Conservation (phyloP, 2,329 filamentous ascomycete species). For the Fusarium denticulatum region DNA sequence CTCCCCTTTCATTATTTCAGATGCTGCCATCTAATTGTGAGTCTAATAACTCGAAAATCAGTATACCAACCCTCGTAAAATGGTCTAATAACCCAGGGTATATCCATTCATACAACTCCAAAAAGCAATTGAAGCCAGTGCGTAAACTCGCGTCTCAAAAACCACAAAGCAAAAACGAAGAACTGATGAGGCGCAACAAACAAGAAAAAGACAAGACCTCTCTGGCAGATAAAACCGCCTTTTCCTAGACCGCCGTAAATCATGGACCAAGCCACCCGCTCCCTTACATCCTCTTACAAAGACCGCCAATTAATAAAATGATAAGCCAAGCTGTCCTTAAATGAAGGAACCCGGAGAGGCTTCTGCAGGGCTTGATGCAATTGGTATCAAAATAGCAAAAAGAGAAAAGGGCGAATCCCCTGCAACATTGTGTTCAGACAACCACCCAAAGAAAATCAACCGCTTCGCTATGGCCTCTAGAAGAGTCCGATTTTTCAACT, state of each 20-base stretch:
- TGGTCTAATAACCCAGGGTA: constrained; percentile 39
- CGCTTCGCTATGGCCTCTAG: constrained; percentile 13
- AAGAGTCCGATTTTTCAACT: constrained; percentile 25
- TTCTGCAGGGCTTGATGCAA: constrained; percentile 8
- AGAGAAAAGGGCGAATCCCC: constrained; percentile 24
- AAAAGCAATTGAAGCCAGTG: not conserved
- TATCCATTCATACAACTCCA: constrained; percentile 14
- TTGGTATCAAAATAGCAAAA: constrained; percentile 37
- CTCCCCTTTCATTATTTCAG: constrained; percentile 3
- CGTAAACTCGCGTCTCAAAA: not conserved
- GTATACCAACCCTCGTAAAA: constrained; percentile 23
- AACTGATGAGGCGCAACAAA: constrained; percentile 13
- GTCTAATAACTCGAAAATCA: constrained; percentile 35
- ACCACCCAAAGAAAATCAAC: constrained; percentile 35
- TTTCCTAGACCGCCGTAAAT: constrained; percentile 23
- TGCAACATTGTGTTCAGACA: constrained; percentile 38
- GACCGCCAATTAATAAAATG: constrained; percentile 30
- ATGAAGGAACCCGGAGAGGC: constrained; percentile 13
- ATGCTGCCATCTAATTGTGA: constrained; percentile 25
- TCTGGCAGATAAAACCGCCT: constrained; percentile 25
- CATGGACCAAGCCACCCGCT: constrained; percentile 27
- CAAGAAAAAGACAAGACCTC: constrained; percentile 22
- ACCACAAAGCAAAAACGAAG: constrained; percentile 5
- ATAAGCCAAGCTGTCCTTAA: constrained; percentile 22
- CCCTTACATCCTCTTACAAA: constrained; percentile 32